Conservation (phyloP, 345 rosid genomes). For the Fremontodendron californicum region DNA sequence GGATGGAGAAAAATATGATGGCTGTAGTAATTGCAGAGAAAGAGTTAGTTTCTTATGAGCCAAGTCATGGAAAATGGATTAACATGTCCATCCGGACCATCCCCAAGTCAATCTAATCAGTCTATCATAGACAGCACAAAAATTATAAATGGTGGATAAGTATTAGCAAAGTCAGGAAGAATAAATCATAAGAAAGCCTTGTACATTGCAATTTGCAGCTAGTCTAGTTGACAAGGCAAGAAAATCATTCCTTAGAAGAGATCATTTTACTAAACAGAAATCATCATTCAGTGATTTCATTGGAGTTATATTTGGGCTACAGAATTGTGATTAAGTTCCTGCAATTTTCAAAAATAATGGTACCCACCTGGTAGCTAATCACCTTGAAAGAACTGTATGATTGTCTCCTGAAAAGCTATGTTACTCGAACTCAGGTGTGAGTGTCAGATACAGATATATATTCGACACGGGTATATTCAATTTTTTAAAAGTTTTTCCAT, state of each 20-base stretch:
- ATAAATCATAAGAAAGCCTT: neutral
- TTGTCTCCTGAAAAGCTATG: too few relatives aligned
- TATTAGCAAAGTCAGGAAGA: neutral
- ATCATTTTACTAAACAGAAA: neutral
- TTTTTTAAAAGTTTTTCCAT: too few relatives aligned
- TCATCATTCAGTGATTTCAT: neutral
- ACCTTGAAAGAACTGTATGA: neutral
- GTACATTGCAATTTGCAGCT: constrained; percentile 8
- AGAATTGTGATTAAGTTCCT: neutral
- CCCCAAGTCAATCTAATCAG: neutral
- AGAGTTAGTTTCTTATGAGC: too few relatives aligned
- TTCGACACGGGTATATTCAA: too few relatives aligned
- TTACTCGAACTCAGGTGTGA: too few relatives aligned
- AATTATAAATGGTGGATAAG: neutral
- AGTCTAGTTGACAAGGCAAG: constrained; percentile 15
- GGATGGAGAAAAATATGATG: too few relatives aligned
- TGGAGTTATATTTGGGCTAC: too few relatives aligned
- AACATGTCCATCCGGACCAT: neutral
- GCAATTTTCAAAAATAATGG: neutral
- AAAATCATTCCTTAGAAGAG: constrained; percentile 17
- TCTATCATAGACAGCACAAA: neutral
- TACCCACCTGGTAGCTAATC: neutral
- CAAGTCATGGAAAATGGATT: neutral
- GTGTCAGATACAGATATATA: too few relatives aligned
- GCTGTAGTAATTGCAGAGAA: too few relatives aligned